phyloP scores from a whole-genome alignment of 768 basidiomycete species.

The Kwoniella botswanensis region DNA sequence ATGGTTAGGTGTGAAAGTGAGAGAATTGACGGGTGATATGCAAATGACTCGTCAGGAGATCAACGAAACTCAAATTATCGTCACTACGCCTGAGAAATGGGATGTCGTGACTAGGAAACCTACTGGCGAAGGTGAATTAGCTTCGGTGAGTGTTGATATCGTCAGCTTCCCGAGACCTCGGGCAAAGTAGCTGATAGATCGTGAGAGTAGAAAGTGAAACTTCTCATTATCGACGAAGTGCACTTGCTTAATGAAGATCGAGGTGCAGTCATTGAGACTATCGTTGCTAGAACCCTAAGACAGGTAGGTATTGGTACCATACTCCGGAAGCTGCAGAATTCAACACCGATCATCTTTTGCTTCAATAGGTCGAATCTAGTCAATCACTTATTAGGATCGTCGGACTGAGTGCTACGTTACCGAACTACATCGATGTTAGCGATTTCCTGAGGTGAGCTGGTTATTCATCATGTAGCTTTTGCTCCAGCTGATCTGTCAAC shows the following conservation, averaged over 20 bases:
- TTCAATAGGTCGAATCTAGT: slow-evolving; percentile 84
- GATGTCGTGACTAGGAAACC: slow-evolving; percentile 98
- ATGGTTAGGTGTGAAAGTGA: slow-evolving; percentile 84
- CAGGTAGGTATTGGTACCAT: slow-evolving; percentile 63
- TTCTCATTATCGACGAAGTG: slow-evolving; percentile 96
- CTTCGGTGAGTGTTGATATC: slow-evolving; percentile 68
- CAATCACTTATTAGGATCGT: slow-evolving; percentile 96
- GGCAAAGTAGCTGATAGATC: background rate
- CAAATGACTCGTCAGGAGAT: slow-evolving; percentile 93
- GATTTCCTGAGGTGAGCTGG: slow-evolving; percentile 81
- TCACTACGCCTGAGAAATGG: slow-evolving; percentile 99
- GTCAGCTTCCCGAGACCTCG: slow-evolving; percentile 8
- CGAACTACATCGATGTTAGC: slow-evolving; percentile 95
- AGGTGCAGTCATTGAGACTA: slow-evolving; percentile 96
- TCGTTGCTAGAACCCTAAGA: slow-evolving; percentile 91
- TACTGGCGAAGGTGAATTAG: slow-evolving; percentile 94
- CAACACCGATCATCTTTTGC: background rate
- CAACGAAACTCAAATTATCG: slow-evolving; percentile 92
- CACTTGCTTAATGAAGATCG: slow-evolving; percentile 97
- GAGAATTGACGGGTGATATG: slow-evolving; percentile 98
- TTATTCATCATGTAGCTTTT: background rate
- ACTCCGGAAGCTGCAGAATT: background rate
- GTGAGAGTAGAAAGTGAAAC: slow-evolving; percentile 73
- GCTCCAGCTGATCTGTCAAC: background rate
- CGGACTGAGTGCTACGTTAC: slow-evolving; percentile 89